A percentile compares a stretch with the other conserved stretches of the same genome.
Conservation (phyloP, 139 green algal genomes). For the Haematococcus lacustris region DNA sequence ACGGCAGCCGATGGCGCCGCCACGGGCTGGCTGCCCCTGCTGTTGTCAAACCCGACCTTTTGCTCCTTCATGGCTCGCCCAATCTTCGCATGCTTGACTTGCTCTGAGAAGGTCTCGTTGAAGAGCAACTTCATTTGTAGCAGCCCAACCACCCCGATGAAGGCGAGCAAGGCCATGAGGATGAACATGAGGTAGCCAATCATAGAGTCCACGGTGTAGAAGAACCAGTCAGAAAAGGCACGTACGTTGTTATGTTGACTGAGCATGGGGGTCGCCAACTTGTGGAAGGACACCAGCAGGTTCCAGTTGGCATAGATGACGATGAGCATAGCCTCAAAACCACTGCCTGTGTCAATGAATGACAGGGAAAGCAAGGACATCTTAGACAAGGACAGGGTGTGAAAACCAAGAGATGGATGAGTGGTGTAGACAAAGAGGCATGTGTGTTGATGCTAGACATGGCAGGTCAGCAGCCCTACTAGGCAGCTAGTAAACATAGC, state of each 20-base stretch:
- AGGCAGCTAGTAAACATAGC: no score
- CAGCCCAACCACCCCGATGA: conserved; percentile 24
- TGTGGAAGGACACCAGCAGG: conserved; percentile 28
- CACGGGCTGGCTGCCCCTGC: not conserved
- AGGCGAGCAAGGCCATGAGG: conserved; percentile 32
- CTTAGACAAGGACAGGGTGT: not conserved
- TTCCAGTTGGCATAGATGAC: conserved; percentile 41
- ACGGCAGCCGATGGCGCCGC: not conserved
- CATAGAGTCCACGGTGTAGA: conserved; percentile 19
- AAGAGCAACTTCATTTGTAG: conserved; percentile 46
- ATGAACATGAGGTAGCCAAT: conserved; percentile 42
- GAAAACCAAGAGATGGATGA: no score
- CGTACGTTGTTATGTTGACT: conserved; percentile 34
- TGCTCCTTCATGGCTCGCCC: conserved; percentile 26
- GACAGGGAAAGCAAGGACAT: not conserved
- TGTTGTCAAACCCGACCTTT: not conserved
- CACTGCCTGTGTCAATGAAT: conserved; percentile 9
- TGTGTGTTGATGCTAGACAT: no score
- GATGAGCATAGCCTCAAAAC: conserved; percentile 20
- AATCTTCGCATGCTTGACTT: conserved; percentile 28
- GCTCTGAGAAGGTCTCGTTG: conserved; percentile 43
- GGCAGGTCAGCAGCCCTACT: no score
- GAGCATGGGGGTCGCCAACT: conserved; percentile 17
- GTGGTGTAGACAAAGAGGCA: no score
- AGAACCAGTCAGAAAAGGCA: conserved; percentile 26